phyloP scores from a whole-genome alignment of 2,329 filamentous ascomycete species.

The Fusarium humuli region DNA sequence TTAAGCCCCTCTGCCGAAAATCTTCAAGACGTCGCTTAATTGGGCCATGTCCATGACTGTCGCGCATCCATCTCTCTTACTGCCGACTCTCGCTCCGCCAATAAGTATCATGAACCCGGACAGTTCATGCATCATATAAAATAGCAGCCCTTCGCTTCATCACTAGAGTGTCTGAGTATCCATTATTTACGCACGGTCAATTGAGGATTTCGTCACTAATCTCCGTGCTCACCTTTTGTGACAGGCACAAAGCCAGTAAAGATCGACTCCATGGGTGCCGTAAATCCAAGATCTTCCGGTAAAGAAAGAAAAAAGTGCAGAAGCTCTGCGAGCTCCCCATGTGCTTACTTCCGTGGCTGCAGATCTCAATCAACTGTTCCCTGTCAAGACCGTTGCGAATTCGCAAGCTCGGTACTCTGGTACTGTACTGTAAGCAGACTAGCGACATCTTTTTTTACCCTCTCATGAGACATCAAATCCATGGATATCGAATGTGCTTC shows the following conservation, averaged over 20 bases:
- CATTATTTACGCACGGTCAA: slow-evolving; percentile 18
- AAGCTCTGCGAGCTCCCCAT: slow-evolving; percentile 12
- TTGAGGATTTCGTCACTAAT: slow-evolving; percentile 30
- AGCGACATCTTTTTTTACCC: slow-evolving; percentile 8
- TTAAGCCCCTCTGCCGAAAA: neutral
- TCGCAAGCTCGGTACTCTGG: neutral
- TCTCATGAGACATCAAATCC: slow-evolving; percentile 14
- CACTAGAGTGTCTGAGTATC: slow-evolving; percentile 2
- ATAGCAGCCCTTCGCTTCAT: neutral
- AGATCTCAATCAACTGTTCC: slow-evolving; percentile 42
- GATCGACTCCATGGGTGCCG: slow-evolving; percentile 14
- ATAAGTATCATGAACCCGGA: slow-evolving; percentile 1
- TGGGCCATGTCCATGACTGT: neutral
- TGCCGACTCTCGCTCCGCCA: slow-evolving; percentile 3
- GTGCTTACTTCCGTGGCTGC: slow-evolving; percentile 15
- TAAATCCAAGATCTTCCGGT: slow-evolving; percentile 6
- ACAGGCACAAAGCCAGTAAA: slow-evolving; percentile 19
- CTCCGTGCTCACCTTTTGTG: slow-evolving; percentile 24
- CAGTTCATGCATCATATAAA: slow-evolving; percentile 19
- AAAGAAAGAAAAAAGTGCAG: neutral
- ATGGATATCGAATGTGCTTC: slow-evolving; percentile 13
- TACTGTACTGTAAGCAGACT: neutral
- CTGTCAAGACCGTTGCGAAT: slow-evolving; percentile 24
- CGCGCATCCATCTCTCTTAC: slow-evolving; percentile 1
- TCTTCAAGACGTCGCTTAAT: slow-evolving; percentile 19